A percentile compares a stretch with the other conserved stretches of the same genome.
These are phyloP conservation scores for Geotrichum klebahnii DNA, from an alignment of 1,139 yeast genomes.

Conservation along the genomic window DNA sequence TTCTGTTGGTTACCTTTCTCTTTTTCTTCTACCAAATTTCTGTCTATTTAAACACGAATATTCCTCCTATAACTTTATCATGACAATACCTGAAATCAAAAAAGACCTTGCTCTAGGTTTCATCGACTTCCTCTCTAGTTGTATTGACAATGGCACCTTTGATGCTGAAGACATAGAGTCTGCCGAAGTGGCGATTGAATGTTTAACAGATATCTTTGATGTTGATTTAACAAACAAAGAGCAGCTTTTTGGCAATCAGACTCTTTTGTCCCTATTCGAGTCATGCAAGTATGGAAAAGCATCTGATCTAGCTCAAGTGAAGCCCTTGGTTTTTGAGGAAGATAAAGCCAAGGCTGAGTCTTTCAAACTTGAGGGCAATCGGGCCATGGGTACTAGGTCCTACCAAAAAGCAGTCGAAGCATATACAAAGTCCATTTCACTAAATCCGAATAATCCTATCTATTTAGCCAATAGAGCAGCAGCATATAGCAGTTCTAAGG, in stretches of 20 bases:
- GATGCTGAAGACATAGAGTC: slow-evolving; percentile 82
- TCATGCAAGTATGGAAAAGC: slow-evolving; percentile 31
- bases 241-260: slow-evolving; percentile 48
- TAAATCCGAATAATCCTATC: slow-evolving; percentile 70
- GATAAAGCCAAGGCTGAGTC: slow-evolving; percentile 68
- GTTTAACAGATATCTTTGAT: slow-evolving; percentile 82
- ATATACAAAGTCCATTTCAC: slow-evolving; percentile 76
- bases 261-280: slow-evolving; percentile 33
- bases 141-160: slow-evolving; percentile 60
- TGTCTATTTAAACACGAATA: no score
- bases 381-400: slow-evolving; percentile 78
- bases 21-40: no score
- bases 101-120: slow-evolving; percentile 74
- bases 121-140: slow-evolving; percentile 61
- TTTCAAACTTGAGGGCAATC: slow-evolving; percentile 85
- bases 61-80: background rate
- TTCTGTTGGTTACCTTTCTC: no score
- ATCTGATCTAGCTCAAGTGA: slow-evolving; percentile 28
- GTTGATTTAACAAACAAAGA: slow-evolving; percentile 48
- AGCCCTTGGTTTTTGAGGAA: slow-evolving; percentile 45
- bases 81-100: slow-evolving; percentile 29
- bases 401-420: slow-evolving; percentile 66
- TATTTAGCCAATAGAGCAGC: slow-evolving; percentile 95
- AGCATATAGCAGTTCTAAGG: slow-evolving; percentile 75
- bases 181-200: slow-evolving; percentile 91